Evolutionary conservation across 371 early-diverging fungal genomes (phyloP).

Genomic region (Apophysomyces sp.): DNA sequence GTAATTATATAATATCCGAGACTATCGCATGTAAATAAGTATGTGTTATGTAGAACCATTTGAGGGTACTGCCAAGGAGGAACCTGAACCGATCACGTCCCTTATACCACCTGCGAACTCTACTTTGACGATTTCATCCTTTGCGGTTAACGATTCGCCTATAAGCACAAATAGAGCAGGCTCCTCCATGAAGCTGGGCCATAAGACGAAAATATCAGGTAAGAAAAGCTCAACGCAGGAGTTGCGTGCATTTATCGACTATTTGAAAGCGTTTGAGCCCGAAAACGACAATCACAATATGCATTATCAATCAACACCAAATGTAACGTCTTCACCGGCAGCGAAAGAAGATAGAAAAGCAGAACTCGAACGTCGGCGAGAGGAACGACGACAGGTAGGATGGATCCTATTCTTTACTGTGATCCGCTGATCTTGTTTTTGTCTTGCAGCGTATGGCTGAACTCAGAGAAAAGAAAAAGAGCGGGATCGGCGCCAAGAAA

Average conservation of each 20-base stretch:
- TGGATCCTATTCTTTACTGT: not conserved
- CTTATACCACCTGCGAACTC: conserved; percentile 14
- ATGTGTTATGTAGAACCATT: conserved; percentile 20
- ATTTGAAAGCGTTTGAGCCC: not conserved
- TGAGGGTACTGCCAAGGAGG: conserved; percentile 12
- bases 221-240: conserved; percentile 4
- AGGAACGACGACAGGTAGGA: conserved; percentile 58
- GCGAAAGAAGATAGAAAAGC: conserved; percentile 53
- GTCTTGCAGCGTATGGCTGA: conserved; percentile 46
- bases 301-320: not conserved
- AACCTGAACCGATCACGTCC: conserved; percentile 21
- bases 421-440: not conserved
- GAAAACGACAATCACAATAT: not conserved
- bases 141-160: conserved; percentile 13
- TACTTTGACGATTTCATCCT: conserved; percentile 15
- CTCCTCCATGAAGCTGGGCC: conserved; percentile 40
- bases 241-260: conserved; percentile 2
- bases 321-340: conserved; percentile 12
- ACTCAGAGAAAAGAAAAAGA: conserved; percentile 48
- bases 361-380: conserved; percentile 58
- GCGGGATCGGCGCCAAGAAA: conserved; percentile 49
- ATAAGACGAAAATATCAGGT: conserved; percentile 36
- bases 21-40: not conserved
- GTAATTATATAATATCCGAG: conserved; percentile 8
- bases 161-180: conserved; percentile 8